Evolutionary conservation across 2,329 filamentous ascomycete genomes (phyloP).

Genomic region (Blastomyces percursus): DNA sequence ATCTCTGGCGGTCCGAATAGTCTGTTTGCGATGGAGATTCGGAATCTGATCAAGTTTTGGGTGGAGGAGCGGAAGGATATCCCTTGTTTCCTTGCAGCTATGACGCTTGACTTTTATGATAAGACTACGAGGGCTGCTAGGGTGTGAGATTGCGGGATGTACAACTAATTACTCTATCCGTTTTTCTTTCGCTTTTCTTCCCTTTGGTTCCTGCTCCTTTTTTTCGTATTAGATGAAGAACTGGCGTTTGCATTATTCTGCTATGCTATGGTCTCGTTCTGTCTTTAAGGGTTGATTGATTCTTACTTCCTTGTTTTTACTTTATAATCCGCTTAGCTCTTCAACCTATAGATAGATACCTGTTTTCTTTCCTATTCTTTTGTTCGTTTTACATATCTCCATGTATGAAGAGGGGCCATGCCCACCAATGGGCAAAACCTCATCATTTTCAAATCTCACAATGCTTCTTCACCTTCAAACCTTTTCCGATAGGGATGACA

Average conservation of each 20-base stretch:
- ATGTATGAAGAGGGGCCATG: neutral
- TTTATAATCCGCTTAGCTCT: neutral
- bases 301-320: neutral
- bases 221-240: neutral
- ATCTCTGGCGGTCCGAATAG: constrained; percentile 81
- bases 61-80: constrained; percentile 89
- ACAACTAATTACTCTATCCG: neutral
- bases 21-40: constrained; percentile 74
- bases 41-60: constrained; percentile 86
- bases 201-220: neutral
- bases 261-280: neutral
- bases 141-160: constrained; percentile 6
- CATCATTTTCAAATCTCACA: neutral
- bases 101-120: constrained; percentile 90
- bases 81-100: constrained; percentile 79
- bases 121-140: constrained; percentile 35
- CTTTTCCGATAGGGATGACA: neutral
- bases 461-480: neutral
- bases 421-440: neutral
- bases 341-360: neutral
- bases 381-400: neutral
- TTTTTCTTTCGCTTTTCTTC: constrained; percentile 2
- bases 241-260: neutral
- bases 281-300: neutral
- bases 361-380: neutral